phyloP scores from a whole-genome alignment of 192 early-diverging fungal species.

The Coemansia sp. region DNA sequence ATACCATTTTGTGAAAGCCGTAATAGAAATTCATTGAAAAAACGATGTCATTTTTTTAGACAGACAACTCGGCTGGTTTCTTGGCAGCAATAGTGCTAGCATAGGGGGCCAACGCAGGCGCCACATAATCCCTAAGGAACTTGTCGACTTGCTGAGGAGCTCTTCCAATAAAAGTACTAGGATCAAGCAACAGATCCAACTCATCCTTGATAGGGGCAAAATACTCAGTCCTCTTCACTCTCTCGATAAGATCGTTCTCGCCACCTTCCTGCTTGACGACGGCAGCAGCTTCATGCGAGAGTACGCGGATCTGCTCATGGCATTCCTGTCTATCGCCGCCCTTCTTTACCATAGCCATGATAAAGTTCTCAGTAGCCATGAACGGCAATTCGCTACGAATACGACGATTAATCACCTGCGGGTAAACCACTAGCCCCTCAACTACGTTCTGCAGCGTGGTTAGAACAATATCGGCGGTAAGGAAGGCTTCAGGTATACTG shows the following conservation, averaged over 20 bases:
- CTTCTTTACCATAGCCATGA: conserved; percentile 98
- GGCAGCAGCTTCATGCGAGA: conserved; percentile 89
- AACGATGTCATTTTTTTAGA: conserved; percentile 8
- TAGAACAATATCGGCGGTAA: conserved; percentile 96
- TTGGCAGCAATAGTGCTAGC: conserved; percentile 60
- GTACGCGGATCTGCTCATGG: conserved; percentile 96
- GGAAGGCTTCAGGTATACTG: conserved; percentile 93
- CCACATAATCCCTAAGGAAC: conserved; percentile 83
- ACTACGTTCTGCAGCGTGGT: conserved; percentile 96
- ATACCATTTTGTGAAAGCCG: too few species aligned
- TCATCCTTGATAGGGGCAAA: conserved; percentile 86
- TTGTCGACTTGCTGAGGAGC: conserved; percentile 91
- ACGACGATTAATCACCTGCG: conserved; percentile 88
- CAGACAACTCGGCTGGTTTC: conserved; percentile 52
- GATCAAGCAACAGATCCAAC: conserved; percentile 79
- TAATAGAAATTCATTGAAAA: too few species aligned
- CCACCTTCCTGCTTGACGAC: conserved; percentile 91
- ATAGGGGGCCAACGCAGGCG: conserved; percentile 82
- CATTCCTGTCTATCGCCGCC: conserved; percentile 95
- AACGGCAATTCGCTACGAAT: conserved; percentile 96
- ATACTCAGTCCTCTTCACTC: conserved; percentile 81
- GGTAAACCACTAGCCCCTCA: conserved; percentile 97
- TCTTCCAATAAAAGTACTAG: conserved; percentile 90
- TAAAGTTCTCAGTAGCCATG: conserved; percentile 99
- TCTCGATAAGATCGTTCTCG: conserved; percentile 95